phyloP scores from a whole-genome alignment of 352 stramenopile species.

The Pythium sukuiense region DNA sequence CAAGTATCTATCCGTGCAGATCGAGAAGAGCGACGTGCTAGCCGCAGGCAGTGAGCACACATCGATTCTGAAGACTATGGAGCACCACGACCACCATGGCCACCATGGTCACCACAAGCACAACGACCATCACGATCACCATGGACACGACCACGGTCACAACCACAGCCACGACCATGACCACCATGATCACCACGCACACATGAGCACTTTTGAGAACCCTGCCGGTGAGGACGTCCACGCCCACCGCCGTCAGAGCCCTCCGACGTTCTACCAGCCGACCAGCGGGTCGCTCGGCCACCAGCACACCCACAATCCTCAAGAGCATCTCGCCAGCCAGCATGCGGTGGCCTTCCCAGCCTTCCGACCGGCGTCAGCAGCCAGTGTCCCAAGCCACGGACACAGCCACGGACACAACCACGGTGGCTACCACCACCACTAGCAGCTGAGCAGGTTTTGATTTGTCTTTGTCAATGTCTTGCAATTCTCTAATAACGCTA shows the following conservation, averaged over 20 bases:
- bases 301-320: slow-evolving; percentile 18
- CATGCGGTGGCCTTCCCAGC: background rate
- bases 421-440: slow-evolving; percentile 16
- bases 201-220: slow-evolving; percentile 70
- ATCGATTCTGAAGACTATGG: slow-evolving; percentile 13
- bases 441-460: background rate
- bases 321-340: slow-evolving; percentile 21
- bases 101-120: slow-evolving; percentile 22
- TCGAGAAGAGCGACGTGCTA: slow-evolving; percentile 41
- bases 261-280: slow-evolving; percentile 9
- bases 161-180: slow-evolving; percentile 16
- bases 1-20: slow-evolving; percentile 62
- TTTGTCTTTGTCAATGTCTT: background rate
- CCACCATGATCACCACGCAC: slow-evolving; percentile 20
- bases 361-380: slow-evolving; percentile 13
- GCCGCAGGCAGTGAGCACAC: slow-evolving; percentile 6
- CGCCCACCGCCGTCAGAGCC: slow-evolving; percentile 19
- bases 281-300: background rate
- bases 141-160: slow-evolving; percentile 22
- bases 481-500: slow-evolving; percentile 1
- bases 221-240: slow-evolving; percentile 52
- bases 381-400: background rate
- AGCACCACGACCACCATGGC: slow-evolving; percentile 28
- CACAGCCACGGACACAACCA: slow-evolving; percentile 19
- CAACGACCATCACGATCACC: slow-evolving; percentile 19